These are phyloP conservation scores for Xylaria sp. DNA, from an alignment of 2,329 filamentous ascomycete species.

Conservation along the genomic window DNA sequence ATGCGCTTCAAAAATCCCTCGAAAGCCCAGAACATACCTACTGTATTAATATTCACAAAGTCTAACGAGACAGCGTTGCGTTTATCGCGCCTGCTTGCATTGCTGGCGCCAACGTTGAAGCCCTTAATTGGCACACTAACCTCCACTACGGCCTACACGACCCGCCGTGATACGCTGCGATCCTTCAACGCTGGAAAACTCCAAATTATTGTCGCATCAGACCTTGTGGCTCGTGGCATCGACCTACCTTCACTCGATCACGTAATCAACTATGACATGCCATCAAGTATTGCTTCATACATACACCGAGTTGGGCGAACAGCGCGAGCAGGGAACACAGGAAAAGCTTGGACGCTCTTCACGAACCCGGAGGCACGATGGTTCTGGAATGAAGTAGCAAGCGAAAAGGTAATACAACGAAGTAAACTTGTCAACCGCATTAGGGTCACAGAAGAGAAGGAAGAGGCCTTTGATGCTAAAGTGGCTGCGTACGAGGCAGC, in stretches of 20 bases:
- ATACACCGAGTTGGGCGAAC: conserved; percentile 93
- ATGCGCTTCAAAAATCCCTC: conserved; percentile 2
- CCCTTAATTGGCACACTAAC: conserved; percentile 75
- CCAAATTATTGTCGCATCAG: conserved; percentile 86
- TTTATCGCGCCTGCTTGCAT: conserved; percentile 78
- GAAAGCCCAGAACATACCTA: conserved; percentile 46
- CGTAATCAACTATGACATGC: conserved; percentile 94
- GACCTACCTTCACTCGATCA: conserved; percentile 83
- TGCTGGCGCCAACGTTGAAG: conserved; percentile 70
- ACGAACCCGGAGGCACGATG: conserved; percentile 84
- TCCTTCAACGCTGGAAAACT: conserved; percentile 72
- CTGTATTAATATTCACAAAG: conserved; percentile 85
- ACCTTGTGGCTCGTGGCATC: conserved; percentile 91
- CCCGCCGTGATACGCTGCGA: conserved; percentile 72
- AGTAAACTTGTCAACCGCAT: conserved; percentile 59
- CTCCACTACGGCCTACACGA: conserved; percentile 78
- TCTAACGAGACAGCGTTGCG: conserved; percentile 90
- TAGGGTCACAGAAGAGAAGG: conserved; percentile 53
- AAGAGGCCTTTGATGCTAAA: conserved; percentile 59
- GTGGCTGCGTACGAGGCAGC: conserved; percentile 64
- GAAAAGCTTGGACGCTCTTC: conserved; percentile 87
- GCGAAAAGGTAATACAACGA: conserved; percentile 54
- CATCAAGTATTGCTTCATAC: conserved; percentile 81
- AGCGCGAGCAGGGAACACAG: conserved; percentile 79
- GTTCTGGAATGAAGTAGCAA: conserved; percentile 88